A percentile compares a stretch with the other conserved stretches of the same genome.
phyloP scores from a whole-genome alignment of 2,329 filamentous ascomycete genomes.

The Chrysoporthe austroafricana region DNA sequence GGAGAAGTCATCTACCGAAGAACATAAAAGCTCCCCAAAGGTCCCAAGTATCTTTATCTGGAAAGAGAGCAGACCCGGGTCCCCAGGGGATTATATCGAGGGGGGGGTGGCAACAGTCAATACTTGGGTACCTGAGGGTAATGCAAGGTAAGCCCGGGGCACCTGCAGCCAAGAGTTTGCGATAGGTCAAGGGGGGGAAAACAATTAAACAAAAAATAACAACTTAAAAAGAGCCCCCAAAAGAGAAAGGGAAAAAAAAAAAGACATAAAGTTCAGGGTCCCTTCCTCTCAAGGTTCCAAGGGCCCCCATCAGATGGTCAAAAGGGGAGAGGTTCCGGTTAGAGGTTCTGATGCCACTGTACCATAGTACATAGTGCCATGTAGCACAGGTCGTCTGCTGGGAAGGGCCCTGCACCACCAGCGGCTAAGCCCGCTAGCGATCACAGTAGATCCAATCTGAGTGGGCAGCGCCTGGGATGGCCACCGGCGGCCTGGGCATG shows the following conservation, averaged over 20 bases:
- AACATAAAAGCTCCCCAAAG: not conserved
- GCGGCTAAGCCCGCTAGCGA: slow-evolving; percentile 10
- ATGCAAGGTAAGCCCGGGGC: not conserved
- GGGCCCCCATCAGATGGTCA: not conserved
- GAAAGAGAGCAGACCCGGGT: not conserved
- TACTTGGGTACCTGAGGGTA: not conserved
- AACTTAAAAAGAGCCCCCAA: not conserved
- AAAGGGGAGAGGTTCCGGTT: slow-evolving; percentile 8
- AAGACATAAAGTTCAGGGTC: not conserved
- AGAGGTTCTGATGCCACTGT: slow-evolving; percentile 1
- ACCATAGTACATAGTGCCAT: too few species aligned
- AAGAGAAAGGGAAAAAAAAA: not conserved
- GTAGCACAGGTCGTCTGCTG: not conserved
- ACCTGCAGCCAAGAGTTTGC: not conserved
- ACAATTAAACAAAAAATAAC: too few species aligned
- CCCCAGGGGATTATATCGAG: slow-evolving; percentile 1
- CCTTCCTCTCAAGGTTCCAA: not conserved
- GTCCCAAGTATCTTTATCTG: not conserved
- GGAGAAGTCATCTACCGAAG: not conserved
- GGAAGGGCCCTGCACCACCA: slow-evolving; percentile 5
- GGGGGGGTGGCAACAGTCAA: not conserved
- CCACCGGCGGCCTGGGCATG: not conserved
- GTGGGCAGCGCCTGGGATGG: not conserved
- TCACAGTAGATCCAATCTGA: not conserved
- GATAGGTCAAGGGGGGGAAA: not conserved